A percentile compares a stretch with the other conserved stretches of the same genome.
These are phyloP conservation scores for Hanseniaspora mollemarum DNA, from an alignment of 805 yeast genomes.

Conservation along the genomic window DNA sequence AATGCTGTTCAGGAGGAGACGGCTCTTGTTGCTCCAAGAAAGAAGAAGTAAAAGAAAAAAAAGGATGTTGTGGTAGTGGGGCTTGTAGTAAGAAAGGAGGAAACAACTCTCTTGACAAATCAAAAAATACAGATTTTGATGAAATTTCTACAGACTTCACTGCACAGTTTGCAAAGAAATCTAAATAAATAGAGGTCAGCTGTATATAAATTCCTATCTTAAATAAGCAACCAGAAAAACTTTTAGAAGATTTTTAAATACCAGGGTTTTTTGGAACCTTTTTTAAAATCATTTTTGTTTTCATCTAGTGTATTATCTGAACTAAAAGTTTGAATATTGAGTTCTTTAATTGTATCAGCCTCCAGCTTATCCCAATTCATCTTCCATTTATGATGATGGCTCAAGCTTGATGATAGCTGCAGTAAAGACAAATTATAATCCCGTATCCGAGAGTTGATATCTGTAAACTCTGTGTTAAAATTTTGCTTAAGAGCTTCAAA, in stretches of 20 bases:
- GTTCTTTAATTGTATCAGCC: neutral
- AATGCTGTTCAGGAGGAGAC: conserved; percentile 9
- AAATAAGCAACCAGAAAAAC: neutral
- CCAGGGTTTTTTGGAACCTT: neutral
- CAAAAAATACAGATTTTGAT: neutral
- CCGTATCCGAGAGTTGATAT: neutral
- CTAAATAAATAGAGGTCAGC: neutral
- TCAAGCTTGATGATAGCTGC: neutral
- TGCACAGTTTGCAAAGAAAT: conserved; percentile 8
- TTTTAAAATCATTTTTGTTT: neutral
- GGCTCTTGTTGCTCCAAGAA: conserved; percentile 10
- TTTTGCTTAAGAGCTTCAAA: neutral
- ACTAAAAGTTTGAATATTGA: neutral
- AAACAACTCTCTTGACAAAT: neutral
- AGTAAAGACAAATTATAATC: conserved; percentile 6
- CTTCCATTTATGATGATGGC: conserved; percentile 3
- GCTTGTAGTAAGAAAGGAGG: neutral
- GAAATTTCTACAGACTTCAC: conserved; percentile 13
- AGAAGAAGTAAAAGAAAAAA: neutral
- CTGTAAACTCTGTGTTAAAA: conserved; percentile 17
- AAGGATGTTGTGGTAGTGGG: conserved; percentile 13
- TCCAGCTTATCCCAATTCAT: neutral
- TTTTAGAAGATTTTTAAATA: neutral
- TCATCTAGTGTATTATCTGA: neutral
- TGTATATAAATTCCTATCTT: neutral